These are phyloP conservation scores for Smittium mucronatum DNA, from an alignment of 371 early-diverging fungal species.

Conservation along the genomic window DNA sequence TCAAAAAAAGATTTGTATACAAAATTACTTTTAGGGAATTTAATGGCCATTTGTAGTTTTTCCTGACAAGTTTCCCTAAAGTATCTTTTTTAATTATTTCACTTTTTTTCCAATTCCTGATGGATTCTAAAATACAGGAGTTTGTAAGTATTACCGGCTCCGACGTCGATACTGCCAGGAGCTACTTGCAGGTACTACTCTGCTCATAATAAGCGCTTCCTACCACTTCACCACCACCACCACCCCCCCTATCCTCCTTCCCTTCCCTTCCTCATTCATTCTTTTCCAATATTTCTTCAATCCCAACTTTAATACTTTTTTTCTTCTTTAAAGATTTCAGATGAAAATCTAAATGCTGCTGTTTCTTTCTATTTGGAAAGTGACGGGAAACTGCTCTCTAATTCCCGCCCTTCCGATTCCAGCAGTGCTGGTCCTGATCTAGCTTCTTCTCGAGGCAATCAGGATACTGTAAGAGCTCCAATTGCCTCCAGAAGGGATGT, in stretches of 20 bases:
- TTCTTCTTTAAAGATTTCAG: conserved; percentile 20
- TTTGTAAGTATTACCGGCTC: background rate
- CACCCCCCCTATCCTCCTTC: too few species aligned
- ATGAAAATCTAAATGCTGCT: conserved; percentile 42
- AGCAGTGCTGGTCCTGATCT: conserved; percentile 16
- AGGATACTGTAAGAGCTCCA: conserved; percentile 13
- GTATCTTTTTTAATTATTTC: too few species aligned
- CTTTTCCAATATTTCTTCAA: background rate
- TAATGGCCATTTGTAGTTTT: too few species aligned
- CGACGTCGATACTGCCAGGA: background rate
- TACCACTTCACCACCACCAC: too few species aligned
- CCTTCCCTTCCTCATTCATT: background rate
- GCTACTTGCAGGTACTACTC: background rate
- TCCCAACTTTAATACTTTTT: background rate
- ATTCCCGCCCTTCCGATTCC: conserved; percentile 9
- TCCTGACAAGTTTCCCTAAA: too few species aligned
- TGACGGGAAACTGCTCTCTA: conserved; percentile 31
- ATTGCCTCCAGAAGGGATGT: conserved; percentile 28
- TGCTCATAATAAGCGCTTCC: too few species aligned
- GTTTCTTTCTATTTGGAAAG: conserved; percentile 48
- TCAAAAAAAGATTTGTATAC: too few species aligned
- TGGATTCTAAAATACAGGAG: background rate
- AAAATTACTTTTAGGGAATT: too few species aligned
- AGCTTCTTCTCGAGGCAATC: conserved; percentile 7
- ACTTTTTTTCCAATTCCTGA: background rate